Conservation (phyloP, 306 rosid genomes). For the Cyamopsis tetragonoloba region DNA sequence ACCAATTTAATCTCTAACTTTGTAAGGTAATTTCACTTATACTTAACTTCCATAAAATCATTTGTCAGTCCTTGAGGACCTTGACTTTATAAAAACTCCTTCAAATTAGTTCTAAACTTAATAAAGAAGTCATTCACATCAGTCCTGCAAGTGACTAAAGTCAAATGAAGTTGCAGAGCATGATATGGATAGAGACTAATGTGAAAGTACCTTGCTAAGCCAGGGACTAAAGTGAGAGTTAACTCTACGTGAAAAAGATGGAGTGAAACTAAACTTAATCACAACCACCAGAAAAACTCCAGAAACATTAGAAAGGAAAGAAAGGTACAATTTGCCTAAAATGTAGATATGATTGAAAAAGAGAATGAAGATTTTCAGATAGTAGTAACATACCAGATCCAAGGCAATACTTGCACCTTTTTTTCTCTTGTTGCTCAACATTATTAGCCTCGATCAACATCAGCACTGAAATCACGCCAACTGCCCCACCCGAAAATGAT, state of each 20-base stretch:
- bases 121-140: no score
- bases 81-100: no score
- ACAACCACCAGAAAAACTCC: not conserved
- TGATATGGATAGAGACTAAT: no score
- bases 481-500: slow-evolving; percentile 96
- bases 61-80: no score
- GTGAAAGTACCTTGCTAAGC: no score
- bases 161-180: no score
- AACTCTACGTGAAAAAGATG: not conserved
- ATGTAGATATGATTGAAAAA: slow-evolving; percentile 10
- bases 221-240: no score
- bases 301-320: not conserved
- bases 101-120: no score
- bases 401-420: slow-evolving; percentile 84
- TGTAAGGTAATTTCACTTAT: no score
- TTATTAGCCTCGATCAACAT: slow-evolving; percentile 92
- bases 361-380: slow-evolving; percentile 8
- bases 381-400: slow-evolving; percentile 66
- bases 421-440: slow-evolving; percentile 91
- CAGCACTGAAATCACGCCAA: slow-evolving; percentile 89
- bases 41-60: no score
- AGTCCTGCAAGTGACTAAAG: no score
- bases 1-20: no score
- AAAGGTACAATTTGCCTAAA: not conserved
- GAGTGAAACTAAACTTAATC: not conserved